A percentile compares a stretch with the other conserved stretches of the same genome.
Conservation (phyloP, 441 rosid genomes). For the Syzygium malaccense region DNA sequence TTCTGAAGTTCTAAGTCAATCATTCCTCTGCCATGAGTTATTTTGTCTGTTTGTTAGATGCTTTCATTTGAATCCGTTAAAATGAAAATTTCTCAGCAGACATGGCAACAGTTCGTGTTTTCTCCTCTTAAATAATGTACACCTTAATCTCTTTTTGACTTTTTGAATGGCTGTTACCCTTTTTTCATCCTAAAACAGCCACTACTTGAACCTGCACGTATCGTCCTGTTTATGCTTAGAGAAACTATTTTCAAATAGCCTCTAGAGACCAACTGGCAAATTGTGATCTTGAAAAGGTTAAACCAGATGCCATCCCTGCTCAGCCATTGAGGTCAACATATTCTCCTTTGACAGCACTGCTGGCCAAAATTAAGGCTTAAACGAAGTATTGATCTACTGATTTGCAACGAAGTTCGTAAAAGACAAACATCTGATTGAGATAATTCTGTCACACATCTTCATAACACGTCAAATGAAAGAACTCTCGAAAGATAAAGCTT, state of each 20-base stretch:
- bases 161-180: background rate
- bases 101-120: background rate
- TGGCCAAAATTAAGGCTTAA: background rate
- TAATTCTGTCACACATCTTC: background rate
- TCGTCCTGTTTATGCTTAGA: background rate
- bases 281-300: background rate
- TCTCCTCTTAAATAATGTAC: background rate
- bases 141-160: background rate
- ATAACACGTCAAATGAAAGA: background rate
- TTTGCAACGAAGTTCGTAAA: background rate
- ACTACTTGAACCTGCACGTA: background rate
- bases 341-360: background rate
- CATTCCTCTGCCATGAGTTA: background rate
- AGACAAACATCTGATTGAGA: background rate
- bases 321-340: background rate
- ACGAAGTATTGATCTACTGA: background rate
- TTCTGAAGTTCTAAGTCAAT: background rate
- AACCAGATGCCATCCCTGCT: background rate
- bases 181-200: background rate
- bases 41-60: background rate
- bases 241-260: background rate
- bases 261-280: background rate
- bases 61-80: background rate
- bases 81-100: background rate
- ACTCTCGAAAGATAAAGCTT: background rate